These are phyloP conservation scores for Trichoderma hamatum DNA, from an alignment of 2,329 filamentous ascomycete species.

Conservation along the genomic window DNA sequence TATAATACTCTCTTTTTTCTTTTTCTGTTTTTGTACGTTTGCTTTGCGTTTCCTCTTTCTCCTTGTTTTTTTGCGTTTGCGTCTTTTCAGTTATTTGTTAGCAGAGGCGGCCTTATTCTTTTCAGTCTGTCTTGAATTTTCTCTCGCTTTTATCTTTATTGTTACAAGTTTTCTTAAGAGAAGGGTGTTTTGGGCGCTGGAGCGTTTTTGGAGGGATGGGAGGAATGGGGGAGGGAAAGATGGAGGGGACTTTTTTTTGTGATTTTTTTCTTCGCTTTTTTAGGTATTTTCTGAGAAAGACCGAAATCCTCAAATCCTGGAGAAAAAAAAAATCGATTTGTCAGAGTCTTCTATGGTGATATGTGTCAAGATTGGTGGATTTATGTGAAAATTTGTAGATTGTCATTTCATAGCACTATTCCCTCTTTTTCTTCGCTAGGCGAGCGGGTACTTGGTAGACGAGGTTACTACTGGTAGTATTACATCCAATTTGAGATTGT, in stretches of 20 bases:
- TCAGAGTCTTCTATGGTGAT: neutral
- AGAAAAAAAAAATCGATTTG: neutral
- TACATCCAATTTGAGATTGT: conserved; percentile 8
- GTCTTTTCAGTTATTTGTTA: neutral
- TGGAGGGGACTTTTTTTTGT: neutral
- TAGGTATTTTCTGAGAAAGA: conserved; percentile 19
- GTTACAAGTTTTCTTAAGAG: conserved; percentile 14
- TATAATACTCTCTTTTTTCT: conserved; percentile 15
- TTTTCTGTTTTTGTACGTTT: neutral
- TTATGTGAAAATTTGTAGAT: neutral
- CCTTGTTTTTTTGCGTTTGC: neutral
- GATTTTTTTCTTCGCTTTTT: neutral
- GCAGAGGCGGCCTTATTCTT: conserved; percentile 6
- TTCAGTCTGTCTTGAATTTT: neutral
- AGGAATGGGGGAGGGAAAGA: neutral
- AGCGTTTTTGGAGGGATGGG: conserved; percentile 13
- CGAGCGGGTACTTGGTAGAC: neutral
- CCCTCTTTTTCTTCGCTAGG: neutral
- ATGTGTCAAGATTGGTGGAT: neutral
- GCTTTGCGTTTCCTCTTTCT: neutral
- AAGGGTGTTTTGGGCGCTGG: conserved; percentile 24
- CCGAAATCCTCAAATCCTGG: conserved; percentile 4
- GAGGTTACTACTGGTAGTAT: conserved; percentile 1
- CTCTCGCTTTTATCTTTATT: neutral
- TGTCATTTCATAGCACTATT: neutral